Percentiles rank a stretch among this genome's conserved stretches.
These are phyloP conservation scores for Corylus avellana DNA, from an alignment of 306 rosid genomes.

Conservation along the genomic window DNA sequence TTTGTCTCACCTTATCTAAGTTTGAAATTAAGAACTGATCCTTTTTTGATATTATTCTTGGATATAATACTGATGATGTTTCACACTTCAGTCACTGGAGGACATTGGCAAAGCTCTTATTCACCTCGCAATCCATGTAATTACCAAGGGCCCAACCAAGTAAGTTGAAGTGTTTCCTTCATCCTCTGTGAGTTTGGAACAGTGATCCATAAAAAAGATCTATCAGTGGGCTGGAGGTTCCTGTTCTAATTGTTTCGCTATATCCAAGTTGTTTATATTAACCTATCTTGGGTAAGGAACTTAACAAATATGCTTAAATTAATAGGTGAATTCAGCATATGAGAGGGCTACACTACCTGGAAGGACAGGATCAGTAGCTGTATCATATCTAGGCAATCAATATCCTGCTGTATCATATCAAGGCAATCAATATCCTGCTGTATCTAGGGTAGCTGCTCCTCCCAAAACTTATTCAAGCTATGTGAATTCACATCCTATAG, in stretches of 20 bases:
- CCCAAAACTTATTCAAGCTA: slow-evolving; percentile 19
- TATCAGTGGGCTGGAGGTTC: not conserved
- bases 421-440: slow-evolving; percentile 27
- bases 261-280: not conserved
- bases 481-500: slow-evolving; percentile 20
- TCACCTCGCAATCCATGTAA: slow-evolving; percentile 16
- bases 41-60: not conserved
- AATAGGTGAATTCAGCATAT: slow-evolving; percentile 21
- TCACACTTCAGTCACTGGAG: slow-evolving; percentile 28
- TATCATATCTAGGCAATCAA: slow-evolving; percentile 34
- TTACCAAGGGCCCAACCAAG: slow-evolving; percentile 33
- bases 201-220: not conserved
- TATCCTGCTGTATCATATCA: slow-evolving; percentile 29
- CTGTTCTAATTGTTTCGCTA: not conserved
- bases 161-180: slow-evolving; percentile 28
- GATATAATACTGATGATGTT: slow-evolving; percentile 16
- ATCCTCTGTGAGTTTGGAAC: not conserved
- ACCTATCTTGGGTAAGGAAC: not conserved
- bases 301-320: slow-evolving; percentile 1
- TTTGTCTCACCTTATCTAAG: not conserved
- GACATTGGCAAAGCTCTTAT: slow-evolving; percentile 14
- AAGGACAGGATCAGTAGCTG: slow-evolving; percentile 27
- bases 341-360: slow-evolving; percentile 19
- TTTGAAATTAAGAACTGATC: not conserved
- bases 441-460: slow-evolving; percentile 18